phyloP scores from a whole-genome alignment of 2,329 filamentous ascomycete genomes.

The Tolypocladium sp. region DNA sequence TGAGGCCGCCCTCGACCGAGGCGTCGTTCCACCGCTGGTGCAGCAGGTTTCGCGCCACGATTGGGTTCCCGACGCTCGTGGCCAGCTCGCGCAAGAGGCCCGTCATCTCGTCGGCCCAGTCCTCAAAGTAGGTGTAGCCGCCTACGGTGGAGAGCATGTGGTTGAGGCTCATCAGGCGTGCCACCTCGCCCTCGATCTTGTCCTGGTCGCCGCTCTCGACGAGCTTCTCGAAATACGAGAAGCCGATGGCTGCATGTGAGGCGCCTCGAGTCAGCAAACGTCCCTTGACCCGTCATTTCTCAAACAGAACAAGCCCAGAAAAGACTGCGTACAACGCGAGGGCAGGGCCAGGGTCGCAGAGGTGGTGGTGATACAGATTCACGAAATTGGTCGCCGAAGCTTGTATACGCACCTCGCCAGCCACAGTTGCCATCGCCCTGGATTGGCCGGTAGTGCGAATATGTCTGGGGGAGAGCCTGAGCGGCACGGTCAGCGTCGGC shows the following conservation, averaged over 20 bases:
- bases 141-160: constrained; percentile 62
- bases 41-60: constrained; percentile 44
- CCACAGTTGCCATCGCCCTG: constrained; percentile 94
- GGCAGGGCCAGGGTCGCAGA: not conserved
- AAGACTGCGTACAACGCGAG: not conserved
- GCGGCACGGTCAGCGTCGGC: not conserved
- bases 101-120: constrained; percentile 72
- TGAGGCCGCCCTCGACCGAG: constrained; percentile 60
- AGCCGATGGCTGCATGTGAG: constrained; percentile 67
- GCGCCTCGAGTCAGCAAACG: not conserved
- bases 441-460: constrained; percentile 79
- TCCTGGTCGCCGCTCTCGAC: constrained; percentile 55
- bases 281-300: not conserved
- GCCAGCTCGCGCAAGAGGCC: constrained; percentile 57
- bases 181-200: constrained; percentile 60
- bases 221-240: constrained; percentile 85
- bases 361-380: not conserved
- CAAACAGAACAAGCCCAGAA: not conserved
- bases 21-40: constrained; percentile 65
- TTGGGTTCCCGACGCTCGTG: constrained; percentile 48
- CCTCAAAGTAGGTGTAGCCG: constrained; percentile 63
- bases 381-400: not conserved
- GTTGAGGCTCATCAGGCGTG: constrained; percentile 62
- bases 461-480: constrained; percentile 71
- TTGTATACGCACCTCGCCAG: constrained; percentile 72